These are phyloP conservation scores for Talaromyces wortmannii DNA, from an alignment of 495 filamentous ascomycete species.

Conservation along the genomic window DNA sequence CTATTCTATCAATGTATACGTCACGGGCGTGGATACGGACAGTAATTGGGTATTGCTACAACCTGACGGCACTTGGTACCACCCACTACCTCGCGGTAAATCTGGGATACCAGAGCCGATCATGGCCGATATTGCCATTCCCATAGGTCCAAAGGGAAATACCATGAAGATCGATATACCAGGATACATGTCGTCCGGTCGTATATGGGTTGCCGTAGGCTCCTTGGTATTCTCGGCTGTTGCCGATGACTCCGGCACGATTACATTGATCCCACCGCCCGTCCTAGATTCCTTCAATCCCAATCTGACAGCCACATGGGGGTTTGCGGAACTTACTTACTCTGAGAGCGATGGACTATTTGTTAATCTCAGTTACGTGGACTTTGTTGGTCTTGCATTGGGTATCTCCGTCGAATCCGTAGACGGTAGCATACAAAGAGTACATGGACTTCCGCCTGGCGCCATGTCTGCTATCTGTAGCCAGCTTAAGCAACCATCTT, in stretches of 20 bases:
- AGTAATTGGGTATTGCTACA: background rate
- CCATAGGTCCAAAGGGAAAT: background rate
- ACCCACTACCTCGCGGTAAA: background rate
- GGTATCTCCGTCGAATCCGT: background rate
- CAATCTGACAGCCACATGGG: background rate
- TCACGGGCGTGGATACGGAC: background rate
- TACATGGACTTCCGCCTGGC: background rate
- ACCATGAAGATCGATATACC: background rate
- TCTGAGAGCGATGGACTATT: background rate
- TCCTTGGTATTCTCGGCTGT: background rate
- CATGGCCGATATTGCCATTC: background rate
- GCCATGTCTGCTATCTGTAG: background rate
- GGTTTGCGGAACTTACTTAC: background rate
- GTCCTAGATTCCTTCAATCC: no score
- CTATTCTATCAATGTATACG: background rate
- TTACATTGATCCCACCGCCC: background rate
- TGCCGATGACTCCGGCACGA: background rate
- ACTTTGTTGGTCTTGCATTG: background rate
- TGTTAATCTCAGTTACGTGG: background rate
- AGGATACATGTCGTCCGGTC: background rate
- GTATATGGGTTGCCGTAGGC: background rate
- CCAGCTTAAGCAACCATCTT: background rate
- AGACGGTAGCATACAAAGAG: background rate
- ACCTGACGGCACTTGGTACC: background rate
- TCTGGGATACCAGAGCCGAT: background rate